These are phyloP conservation scores for Ogataea wickerhamii DNA, from an alignment of 805 yeast species.

Conservation along the genomic window DNA sequence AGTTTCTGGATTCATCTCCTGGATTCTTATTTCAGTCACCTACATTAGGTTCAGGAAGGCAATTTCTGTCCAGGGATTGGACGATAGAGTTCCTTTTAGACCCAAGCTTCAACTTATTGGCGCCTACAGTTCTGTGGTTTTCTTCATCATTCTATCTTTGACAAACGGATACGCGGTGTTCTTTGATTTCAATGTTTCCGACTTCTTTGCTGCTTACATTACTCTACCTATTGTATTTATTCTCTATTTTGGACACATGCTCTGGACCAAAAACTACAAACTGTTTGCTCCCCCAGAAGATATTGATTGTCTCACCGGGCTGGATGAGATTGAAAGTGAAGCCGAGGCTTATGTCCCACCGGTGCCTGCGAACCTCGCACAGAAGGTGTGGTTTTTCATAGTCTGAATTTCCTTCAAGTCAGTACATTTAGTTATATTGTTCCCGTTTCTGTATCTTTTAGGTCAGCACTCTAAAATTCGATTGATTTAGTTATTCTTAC, in stretches of 20 bases:
- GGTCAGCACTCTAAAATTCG: no score
- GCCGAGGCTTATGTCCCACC: conserved; percentile 33
- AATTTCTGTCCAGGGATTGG: conserved; percentile 44
- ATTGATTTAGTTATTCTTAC: no score
- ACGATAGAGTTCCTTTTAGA: conserved; percentile 55
- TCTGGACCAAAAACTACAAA: conserved; percentile 40
- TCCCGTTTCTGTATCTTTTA: no score
- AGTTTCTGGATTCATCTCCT: conserved; percentile 63
- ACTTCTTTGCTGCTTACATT: conserved; percentile 65
- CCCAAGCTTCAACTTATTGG: conserved; percentile 56
- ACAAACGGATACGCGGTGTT: conserved; percentile 60
- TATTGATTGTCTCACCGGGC: conserved; percentile 60
- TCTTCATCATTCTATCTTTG: conserved; percentile 48
- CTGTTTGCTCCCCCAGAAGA: conserved; percentile 53
- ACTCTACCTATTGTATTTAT: conserved; percentile 54
- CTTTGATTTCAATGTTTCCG: conserved; percentile 43
- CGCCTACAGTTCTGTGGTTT: conserved; percentile 44
- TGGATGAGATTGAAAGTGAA: conserved; percentile 56
- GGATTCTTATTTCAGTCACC: conserved; percentile 54
- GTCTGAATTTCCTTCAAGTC: conserved; percentile 16
- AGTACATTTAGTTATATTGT: no score
- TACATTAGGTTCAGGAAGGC: conserved; percentile 66
- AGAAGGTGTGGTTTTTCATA: conserved; percentile 51
- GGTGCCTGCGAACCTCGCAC: conserved; percentile 37
- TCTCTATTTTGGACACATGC: conserved; percentile 56